phyloP scores from a whole-genome alignment of 805 yeast genomes.

The Yamadazyma paraphyllophila region DNA sequence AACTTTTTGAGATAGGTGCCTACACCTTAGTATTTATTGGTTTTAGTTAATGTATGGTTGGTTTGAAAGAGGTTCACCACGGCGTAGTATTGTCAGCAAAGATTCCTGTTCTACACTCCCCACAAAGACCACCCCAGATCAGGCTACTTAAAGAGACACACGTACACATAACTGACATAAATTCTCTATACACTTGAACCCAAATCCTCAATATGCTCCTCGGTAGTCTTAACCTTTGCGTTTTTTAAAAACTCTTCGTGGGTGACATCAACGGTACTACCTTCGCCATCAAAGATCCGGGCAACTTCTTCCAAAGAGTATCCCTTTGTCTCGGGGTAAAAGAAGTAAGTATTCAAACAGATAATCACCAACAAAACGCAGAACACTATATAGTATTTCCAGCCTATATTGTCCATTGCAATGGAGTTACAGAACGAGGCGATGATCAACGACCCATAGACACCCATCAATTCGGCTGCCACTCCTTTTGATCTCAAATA shows the following conservation, averaged over 20 bases:
- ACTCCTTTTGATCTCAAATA: slow-evolving; percentile 16
- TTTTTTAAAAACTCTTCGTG: not conserved
- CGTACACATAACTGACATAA: not conserved
- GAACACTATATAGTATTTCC: slow-evolving; percentile 21
- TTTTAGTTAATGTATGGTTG: not conserved
- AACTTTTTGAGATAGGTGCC: slow-evolving; percentile 5
- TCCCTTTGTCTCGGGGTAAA: slow-evolving; percentile 31
- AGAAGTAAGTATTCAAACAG: slow-evolving; percentile 25
- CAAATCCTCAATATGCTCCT: slow-evolving; percentile 5
- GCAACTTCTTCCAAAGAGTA: slow-evolving; percentile 35
- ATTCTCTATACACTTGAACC: not conserved
- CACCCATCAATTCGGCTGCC: slow-evolving; percentile 17
- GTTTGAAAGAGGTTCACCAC: too few relatives aligned
- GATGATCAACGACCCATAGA: slow-evolving; percentile 21
- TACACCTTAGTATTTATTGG: not conserved
- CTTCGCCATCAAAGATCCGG: slow-evolving; percentile 21
- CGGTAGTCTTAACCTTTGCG: not conserved
- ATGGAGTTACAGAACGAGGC: slow-evolving; percentile 18
- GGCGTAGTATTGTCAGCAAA: too few relatives aligned
- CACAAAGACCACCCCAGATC: too few relatives aligned
- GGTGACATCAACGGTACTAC: not conserved
- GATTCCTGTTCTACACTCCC: too few relatives aligned
- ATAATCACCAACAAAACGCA: slow-evolving; percentile 29
- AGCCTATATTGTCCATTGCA: slow-evolving; percentile 19
- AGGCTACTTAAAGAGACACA: too few relatives aligned